These are phyloP conservation scores for Aureobasidium sp. DNA, from an alignment of 2,329 filamentous ascomycete species.

Conservation along the genomic window DNA sequence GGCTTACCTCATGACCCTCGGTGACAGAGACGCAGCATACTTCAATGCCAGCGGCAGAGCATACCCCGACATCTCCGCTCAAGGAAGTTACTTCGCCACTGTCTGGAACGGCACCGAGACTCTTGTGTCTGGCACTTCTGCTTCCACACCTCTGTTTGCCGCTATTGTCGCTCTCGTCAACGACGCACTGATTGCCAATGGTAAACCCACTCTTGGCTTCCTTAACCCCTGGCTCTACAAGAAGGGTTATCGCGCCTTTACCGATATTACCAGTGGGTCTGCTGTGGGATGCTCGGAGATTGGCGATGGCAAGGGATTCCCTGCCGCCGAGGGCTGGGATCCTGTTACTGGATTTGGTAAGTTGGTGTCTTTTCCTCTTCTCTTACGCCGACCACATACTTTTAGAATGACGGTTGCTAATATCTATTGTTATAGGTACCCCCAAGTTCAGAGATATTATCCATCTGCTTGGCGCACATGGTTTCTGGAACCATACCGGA, in stretches of 20 bases:
- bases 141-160: slow-evolving; percentile 50
- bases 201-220: slow-evolving; percentile 46
- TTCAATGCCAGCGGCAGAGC: slow-evolving; percentile 41
- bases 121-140: slow-evolving; percentile 44
- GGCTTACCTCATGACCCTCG: slow-evolving; percentile 36
- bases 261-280: slow-evolving; percentile 36
- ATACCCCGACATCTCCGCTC: slow-evolving; percentile 43
- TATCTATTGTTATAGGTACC: slow-evolving; percentile 19
- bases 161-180: slow-evolving; percentile 55
- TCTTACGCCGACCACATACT: no score
- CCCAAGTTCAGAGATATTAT: slow-evolving; percentile 20
- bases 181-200: slow-evolving; percentile 47
- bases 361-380: background rate
- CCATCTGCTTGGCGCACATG: background rate
- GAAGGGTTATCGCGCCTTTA: slow-evolving; percentile 40
- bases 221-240: slow-evolving; percentile 49
- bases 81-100: slow-evolving; percentile 44
- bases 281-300: slow-evolving; percentile 27
- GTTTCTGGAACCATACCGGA: background rate
- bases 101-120: slow-evolving; percentile 33
- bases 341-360: slow-evolving; percentile 24
- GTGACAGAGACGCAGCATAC: slow-evolving; percentile 34
- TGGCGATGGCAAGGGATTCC: slow-evolving; percentile 22
- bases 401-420: background rate
- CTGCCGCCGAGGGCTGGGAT: slow-evolving; percentile 28